A percentile compares a stretch with the other conserved stretches of the same genome.
Evolutionary conservation across 2,329 filamentous ascomycete species (phyloP).

Genomic region (Periglandula ipomoeae): DNA sequence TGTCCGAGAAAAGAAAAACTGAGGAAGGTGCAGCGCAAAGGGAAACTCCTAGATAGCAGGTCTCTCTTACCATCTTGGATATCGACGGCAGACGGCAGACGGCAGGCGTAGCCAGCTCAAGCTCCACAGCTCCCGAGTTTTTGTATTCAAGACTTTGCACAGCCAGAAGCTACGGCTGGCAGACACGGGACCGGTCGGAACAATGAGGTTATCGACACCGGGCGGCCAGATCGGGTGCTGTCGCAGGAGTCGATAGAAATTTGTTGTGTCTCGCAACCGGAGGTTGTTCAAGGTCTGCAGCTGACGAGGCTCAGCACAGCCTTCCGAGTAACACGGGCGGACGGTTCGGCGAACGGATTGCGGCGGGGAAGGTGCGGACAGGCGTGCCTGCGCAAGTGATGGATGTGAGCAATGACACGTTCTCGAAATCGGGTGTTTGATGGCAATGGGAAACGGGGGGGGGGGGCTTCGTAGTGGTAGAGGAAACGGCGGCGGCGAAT

Average conservation of each 20-base stretch:
- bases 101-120: slow-evolving; percentile 5
- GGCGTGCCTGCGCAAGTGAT: slow-evolving; percentile 3
- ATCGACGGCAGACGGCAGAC: no score
- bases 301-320: slow-evolving; percentile 5
- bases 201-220: background rate
- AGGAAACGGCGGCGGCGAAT: slow-evolving; percentile 1
- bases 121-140: slow-evolving; percentile 5
- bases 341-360: slow-evolving; percentile 3
- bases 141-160: slow-evolving; percentile 4
- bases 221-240: background rate
- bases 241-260: background rate
- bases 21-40: slow-evolving; percentile 5
- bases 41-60: background rate
- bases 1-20: background rate
- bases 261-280: background rate
- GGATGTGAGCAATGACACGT: slow-evolving; percentile 1
- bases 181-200: background rate
- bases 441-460: background rate
- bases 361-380: slow-evolving; percentile 5
- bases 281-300: background rate
- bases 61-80: slow-evolving; percentile 10
- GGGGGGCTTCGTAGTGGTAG: background rate
- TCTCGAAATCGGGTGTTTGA: background rate
- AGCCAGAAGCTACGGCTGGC: slow-evolving; percentile 2
- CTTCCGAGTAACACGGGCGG: slow-evolving; percentile 3